phyloP scores from a whole-genome alignment of 2,329 filamentous ascomycete species.

The Chrysoporthe austroafricana region DNA sequence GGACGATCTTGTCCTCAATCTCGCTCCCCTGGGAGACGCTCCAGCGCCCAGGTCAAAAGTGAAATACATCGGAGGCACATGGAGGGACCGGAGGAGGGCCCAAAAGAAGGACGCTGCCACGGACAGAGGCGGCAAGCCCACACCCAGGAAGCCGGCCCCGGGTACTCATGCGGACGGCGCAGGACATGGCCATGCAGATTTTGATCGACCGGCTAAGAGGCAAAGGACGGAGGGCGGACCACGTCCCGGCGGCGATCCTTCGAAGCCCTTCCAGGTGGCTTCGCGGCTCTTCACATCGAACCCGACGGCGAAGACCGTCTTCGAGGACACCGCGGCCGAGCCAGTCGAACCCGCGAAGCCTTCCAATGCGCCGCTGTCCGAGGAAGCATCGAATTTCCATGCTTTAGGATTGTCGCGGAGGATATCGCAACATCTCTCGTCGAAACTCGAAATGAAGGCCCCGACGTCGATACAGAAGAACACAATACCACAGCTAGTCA shows the following conservation, averaged over 20 bases:
- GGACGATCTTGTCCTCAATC: slow-evolving; percentile 27
- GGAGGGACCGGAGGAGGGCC: slow-evolving; percentile 26
- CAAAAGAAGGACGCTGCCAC: slow-evolving; percentile 25
- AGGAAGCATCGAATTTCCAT: slow-evolving; percentile 84
- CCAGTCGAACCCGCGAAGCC: slow-evolving; percentile 66
- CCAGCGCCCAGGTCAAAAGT: slow-evolving; percentile 16
- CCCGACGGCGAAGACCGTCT: slow-evolving; percentile 69
- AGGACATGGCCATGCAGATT: slow-evolving; percentile 39
- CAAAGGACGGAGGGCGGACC: slow-evolving; percentile 35
- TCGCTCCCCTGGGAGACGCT: slow-evolving; percentile 19
- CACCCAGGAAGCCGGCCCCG: slow-evolving; percentile 12
- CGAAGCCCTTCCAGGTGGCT: slow-evolving; percentile 62
- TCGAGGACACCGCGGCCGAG: slow-evolving; percentile 50
- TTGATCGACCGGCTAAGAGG: slow-evolving; percentile 35
- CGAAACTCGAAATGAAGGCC: slow-evolving; percentile 85
- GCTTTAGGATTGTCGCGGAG: slow-evolving; percentile 80
- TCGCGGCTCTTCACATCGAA: slow-evolving; percentile 95
- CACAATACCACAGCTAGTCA: slow-evolving; percentile 78
- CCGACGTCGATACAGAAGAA: slow-evolving; percentile 95
- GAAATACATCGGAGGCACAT: slow-evolving; percentile 26
- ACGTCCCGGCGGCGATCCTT: slow-evolving; percentile 37
- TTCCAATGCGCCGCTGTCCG: slow-evolving; percentile 87
- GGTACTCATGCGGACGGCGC: slow-evolving; percentile 39
- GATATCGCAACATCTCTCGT: slow-evolving; percentile 79
- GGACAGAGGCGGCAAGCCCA: slow-evolving; percentile 7